A percentile compares a stretch with the other conserved stretches of the same genome.
phyloP scores from a whole-genome alignment of 805 yeast genomes.

The Cyberlindnera mississippiensis region DNA sequence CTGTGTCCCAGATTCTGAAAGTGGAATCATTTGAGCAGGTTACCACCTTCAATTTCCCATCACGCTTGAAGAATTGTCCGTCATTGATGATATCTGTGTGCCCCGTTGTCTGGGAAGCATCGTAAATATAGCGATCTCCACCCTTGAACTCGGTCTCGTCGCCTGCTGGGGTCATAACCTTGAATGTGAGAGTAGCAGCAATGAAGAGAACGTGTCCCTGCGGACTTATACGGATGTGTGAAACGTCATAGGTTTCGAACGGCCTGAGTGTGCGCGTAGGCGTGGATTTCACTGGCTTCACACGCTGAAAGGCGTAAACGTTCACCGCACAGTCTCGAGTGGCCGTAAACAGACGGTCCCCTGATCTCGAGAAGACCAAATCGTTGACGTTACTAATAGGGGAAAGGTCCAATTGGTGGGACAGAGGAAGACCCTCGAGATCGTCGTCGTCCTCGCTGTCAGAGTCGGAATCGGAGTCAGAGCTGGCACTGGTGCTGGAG shows the following conservation, averaged over 20 bases:
- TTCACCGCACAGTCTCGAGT: conserved; percentile 27
- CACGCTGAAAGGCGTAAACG: conserved; percentile 32
- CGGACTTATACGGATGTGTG: conserved; percentile 5
- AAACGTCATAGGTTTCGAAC: conserved; percentile 14
- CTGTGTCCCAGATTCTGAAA: conserved; percentile 26
- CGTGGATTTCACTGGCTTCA: conserved; percentile 23
- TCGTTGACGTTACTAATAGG: conserved; percentile 23
- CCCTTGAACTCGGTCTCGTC: conserved; percentile 13
- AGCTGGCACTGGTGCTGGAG: background rate
- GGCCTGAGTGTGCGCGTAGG: conserved; percentile 15
- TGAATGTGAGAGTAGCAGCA: conserved; percentile 18
- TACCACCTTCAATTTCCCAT: conserved; percentile 10
- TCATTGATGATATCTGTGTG: conserved; percentile 25
- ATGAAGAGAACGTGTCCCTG: conserved; percentile 6
- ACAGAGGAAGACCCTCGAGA: conserved; percentile 31
- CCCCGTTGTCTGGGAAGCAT: conserved; percentile 26
- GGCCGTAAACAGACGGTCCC: conserved; percentile 27
- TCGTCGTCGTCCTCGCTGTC: conserved; percentile 25
- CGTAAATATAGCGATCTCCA: conserved; percentile 28
- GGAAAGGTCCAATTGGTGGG: conserved; percentile 30
- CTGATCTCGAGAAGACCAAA: conserved; percentile 25
- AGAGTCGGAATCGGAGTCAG: conserved; percentile 4
- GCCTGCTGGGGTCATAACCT: conserved; percentile 16
- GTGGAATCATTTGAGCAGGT: conserved; percentile 28
- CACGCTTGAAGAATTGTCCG: conserved; percentile 17